Percentiles rank a stretch among this genome's conserved stretches.
Conservation (phyloP, 179 eudicot genomes). For the Vitellaria paradoxa region DNA sequence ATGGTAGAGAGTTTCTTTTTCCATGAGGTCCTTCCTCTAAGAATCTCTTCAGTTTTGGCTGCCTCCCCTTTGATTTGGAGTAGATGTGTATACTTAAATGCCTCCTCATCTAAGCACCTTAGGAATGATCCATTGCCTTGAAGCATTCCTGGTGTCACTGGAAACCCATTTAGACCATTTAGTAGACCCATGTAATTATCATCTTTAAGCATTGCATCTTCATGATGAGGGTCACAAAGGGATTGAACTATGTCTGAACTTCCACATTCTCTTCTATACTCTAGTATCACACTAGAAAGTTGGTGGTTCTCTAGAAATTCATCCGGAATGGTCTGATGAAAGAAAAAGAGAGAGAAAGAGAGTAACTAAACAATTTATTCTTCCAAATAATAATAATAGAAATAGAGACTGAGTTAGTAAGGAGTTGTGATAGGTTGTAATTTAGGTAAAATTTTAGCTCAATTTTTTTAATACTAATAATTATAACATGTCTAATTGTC, state of each 20-base stretch:
- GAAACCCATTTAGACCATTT: constrained; percentile 13
- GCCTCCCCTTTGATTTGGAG: constrained; percentile 39
- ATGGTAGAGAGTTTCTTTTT: constrained; percentile 21
- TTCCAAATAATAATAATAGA: no score
- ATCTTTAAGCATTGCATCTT: constrained; percentile 22
- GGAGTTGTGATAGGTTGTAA: no score
- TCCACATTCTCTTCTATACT: constrained; percentile 56
- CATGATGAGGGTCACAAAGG: constrained; percentile 35
- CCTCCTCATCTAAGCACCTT: constrained; percentile 8
- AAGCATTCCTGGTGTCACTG: no score
- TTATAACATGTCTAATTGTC: no score
- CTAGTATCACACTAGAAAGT: constrained; percentile 32
- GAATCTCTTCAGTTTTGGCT: constrained; percentile 37
- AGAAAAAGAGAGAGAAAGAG: no score
- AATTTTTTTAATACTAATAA: no score
- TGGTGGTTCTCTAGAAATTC: constrained; percentile 38
- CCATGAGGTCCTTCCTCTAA: constrained; percentile 54
- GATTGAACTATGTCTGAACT: constrained; percentile 43
- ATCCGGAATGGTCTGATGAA: constrained; percentile 38
- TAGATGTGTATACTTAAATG: constrained; percentile 34
- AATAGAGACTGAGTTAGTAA: no score
- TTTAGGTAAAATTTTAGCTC: no score
- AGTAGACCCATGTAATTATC: constrained; percentile 8
- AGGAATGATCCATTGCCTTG: no score
- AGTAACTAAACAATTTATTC: no score